These are phyloP conservation scores for Lojkania enalia DNA, from an alignment of 2,329 filamentous ascomycete genomes.

Conservation along the genomic window DNA sequence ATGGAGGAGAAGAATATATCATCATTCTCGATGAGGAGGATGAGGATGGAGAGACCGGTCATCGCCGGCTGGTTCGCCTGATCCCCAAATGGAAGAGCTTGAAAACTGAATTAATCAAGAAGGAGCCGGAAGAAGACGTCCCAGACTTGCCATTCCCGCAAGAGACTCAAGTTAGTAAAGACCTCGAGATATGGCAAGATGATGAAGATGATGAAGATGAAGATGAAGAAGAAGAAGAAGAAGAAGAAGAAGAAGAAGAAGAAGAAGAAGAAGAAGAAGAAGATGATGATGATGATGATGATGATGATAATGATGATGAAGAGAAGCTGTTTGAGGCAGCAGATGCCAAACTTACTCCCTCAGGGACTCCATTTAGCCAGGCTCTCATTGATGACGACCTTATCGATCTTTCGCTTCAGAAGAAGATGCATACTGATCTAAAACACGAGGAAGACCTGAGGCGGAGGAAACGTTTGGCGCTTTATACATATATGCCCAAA, in stretches of 20 bases:
- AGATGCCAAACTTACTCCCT: too few relatives aligned
- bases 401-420: too few relatives aligned
- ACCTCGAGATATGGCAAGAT: too few relatives aligned
- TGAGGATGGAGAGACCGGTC: not conserved
- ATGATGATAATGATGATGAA: slow-evolving; percentile 5
- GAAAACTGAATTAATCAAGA: not conserved
- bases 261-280: not conserved
- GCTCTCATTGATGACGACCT: not conserved
- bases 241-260: not conserved
- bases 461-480: too few relatives aligned
- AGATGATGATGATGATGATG: slow-evolving; percentile 2
- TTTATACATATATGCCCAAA: too few relatives aligned
- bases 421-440: too few relatives aligned
- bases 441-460: too few relatives aligned
- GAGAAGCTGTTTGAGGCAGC: not conserved
- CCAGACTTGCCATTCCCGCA: slow-evolving; percentile 1
- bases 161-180: not conserved
- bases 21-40: not conserved
- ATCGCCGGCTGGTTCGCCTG: not conserved
- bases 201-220: not conserved
- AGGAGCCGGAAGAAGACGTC: not conserved
- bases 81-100: not conserved
- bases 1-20: too few relatives aligned
- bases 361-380: too few relatives aligned
- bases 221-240: slow-evolving; percentile 1